Conservation (phyloP, 352 stramenopile genomes). For the Thalassiosira mediterranea region DNA sequence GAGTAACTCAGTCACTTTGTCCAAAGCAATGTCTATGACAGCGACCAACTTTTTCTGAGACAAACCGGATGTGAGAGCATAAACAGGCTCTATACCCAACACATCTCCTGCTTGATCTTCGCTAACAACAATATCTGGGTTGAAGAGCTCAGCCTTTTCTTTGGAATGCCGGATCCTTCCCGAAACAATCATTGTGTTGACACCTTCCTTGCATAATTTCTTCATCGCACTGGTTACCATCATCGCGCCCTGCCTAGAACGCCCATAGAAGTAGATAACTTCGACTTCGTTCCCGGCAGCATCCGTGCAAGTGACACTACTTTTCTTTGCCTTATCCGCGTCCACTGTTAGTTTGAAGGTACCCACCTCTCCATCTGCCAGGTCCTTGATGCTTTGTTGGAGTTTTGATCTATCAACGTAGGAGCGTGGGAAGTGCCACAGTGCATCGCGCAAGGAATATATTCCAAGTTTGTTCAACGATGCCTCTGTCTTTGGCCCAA, state of each 20-base stretch:
- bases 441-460: slow-evolving; percentile 33
- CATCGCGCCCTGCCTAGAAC: slow-evolving; percentile 8
- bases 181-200: slow-evolving; percentile 36
- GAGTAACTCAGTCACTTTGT: slow-evolving; percentile 17
- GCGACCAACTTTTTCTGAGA: slow-evolving; percentile 22
- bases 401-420: slow-evolving; percentile 39
- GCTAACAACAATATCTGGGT: slow-evolving; percentile 32
- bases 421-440: slow-evolving; percentile 39
- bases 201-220: slow-evolving; percentile 15
- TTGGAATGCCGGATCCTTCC: slow-evolving; percentile 29
- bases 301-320: slow-evolving; percentile 27
- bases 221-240: slow-evolving; percentile 18
- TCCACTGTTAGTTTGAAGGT: slow-evolving; percentile 22
- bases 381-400: slow-evolving; percentile 11
- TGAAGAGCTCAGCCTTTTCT: slow-evolving; percentile 23
- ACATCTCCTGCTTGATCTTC: slow-evolving; percentile 18
- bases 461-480: slow-evolving; percentile 32
- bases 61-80: slow-evolving; percentile 34
- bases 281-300: slow-evolving; percentile 30
- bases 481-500: slow-evolving; percentile 35
- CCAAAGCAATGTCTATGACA: slow-evolving; percentile 24
- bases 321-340: neutral
- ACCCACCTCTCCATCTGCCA: slow-evolving; percentile 31
- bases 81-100: slow-evolving; percentile 44
- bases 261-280: slow-evolving; percentile 38